Conservation (phyloP, 2,329 filamentous ascomycete genomes). For the Alternaria consortialis region DNA sequence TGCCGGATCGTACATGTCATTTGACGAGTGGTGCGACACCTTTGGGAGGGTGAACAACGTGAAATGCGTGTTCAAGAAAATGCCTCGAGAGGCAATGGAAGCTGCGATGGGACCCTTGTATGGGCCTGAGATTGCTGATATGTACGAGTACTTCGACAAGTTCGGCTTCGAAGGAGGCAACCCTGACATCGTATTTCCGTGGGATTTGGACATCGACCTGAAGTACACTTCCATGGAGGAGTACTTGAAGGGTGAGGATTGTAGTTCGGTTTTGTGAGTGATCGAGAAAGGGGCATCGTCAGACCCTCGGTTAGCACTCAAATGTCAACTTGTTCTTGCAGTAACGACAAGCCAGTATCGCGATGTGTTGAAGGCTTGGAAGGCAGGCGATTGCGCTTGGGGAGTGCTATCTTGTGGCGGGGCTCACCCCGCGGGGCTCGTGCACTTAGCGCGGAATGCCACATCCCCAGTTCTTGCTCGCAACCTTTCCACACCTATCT, state of each 20-base stretch:
- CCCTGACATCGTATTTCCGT: conserved; percentile 41
- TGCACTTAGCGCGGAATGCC: conserved; percentile 1
- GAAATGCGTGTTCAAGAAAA: conserved; percentile 26
- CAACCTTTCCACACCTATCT: neutral
- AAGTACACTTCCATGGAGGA: conserved; percentile 36
- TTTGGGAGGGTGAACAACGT: conserved; percentile 36
- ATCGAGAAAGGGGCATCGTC: neutral
- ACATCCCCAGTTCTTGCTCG: neutral
- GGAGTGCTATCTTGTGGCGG: neutral
- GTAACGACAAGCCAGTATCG: neutral
- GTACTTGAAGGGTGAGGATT: conserved; percentile 38
- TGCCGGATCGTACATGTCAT: conserved; percentile 28
- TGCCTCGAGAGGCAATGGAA: conserved; percentile 27
- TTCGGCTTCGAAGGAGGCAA: conserved; percentile 52
- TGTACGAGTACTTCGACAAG: conserved; percentile 46
- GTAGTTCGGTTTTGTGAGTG: conserved; percentile 25
- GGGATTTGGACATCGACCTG: conserved; percentile 32
- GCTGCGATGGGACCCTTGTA: conserved; percentile 30
- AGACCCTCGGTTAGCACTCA: neutral
- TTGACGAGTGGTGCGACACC: conserved; percentile 33
- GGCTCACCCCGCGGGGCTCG: neutral
- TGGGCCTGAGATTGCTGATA: conserved; percentile 44
- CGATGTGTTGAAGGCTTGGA: neutral
- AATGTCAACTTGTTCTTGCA: neutral
- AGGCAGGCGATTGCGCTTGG: neutral